These are phyloP conservation scores for Physcomitrium patens DNA, from an alignment of 225 moss, liverwort and hornwort genomes.

Conservation along the genomic window DNA sequence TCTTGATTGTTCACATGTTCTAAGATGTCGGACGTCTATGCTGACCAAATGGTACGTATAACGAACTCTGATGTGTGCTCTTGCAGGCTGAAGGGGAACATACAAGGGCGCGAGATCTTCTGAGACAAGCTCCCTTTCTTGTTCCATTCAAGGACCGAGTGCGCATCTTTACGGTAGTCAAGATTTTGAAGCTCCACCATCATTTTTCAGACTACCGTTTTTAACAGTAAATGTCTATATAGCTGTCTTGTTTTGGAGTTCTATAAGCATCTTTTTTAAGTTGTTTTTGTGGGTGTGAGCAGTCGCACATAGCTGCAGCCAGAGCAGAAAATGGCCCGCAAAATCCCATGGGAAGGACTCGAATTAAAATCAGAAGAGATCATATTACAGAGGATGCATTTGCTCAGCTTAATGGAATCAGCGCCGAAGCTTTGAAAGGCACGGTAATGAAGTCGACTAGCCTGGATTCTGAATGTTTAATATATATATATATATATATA, in stretches of 20 bases:
- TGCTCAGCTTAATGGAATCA: constrained; percentile 81
- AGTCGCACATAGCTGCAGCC: constrained; percentile 88
- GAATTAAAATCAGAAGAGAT: constrained; percentile 91
- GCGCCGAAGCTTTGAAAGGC: constrained; percentile 80
- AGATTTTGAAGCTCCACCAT: constrained; percentile 24
- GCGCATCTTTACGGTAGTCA: constrained; percentile 90
- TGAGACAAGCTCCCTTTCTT: constrained; percentile 91
- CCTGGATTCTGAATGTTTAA: constrained; percentile 15
- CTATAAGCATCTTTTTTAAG: constrained; percentile 8
- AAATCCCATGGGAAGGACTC: constrained; percentile 72
- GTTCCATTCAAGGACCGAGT: constrained; percentile 98
- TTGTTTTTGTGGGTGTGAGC: constrained; percentile 38
- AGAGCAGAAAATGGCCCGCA: constrained; percentile 76
- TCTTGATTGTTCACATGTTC: constrained; percentile 2
- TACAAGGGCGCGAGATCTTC: constrained; percentile 83
- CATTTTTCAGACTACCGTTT: constrained; percentile 6
- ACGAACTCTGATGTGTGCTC: constrained; percentile 26
- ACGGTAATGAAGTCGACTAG: constrained; percentile 66
- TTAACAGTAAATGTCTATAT: constrained; percentile 15
- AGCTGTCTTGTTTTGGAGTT: constrained; percentile 23
- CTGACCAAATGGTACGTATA: not conserved
- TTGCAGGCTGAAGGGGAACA: constrained; percentile 91
- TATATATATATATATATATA: too few species aligned
- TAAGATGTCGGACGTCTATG: not conserved
- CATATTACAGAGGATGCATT: constrained; percentile 96